Base-by-base conservation (phyloP, 2,329 filamentous ascomycete genomes). In the Arthrobotrys musiformis region DNA sequence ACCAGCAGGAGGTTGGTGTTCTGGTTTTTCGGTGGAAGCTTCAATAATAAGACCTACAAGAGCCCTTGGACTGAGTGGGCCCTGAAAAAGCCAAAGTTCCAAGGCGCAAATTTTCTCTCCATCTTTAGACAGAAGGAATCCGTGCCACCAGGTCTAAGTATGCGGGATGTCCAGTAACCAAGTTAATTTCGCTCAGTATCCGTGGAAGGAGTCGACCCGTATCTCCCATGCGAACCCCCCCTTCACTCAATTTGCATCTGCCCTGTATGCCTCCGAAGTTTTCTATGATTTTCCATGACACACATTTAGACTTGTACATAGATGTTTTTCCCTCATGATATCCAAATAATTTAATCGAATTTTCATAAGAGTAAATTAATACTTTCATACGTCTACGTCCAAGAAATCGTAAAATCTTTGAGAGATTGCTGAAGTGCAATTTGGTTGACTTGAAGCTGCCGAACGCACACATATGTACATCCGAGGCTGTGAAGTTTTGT, bases 21-120 rank as follows among this genome's bases (percentile, higher is more conserved):
- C 61, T 73, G 69, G 69, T 73, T 73, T 50, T 73, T 73, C 50
- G 69, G 69, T 24, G 69, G 69, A 30, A 73, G 69, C 24, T 73
- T 73, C 37, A 67, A 73, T 33, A 73, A 73, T 30, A 73, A 66
- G 22, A 73, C 69, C 6, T 66, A 66, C 40, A 60, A 60, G 17
- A 67, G 61, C 40, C 69, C 69, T 28, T 66, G 69, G 69, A 66
- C 61, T 22, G 60, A 67, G 26, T 73, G 69, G 69, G 61, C 42
- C 33, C 40, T 73, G 2, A 50, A 61, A 28, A 73, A 61, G 52
- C 69, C 69, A 11, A 73, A 48, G 2, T 61, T 73, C 30, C 26
- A 40, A 26, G 42, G 50, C 19, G 26, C 35, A 46, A 44, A 62
- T 13, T 22, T 62, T 62, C 13, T 46, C 37, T 46, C 58, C 58